phyloP scores from a whole-genome alignment of 2,329 filamentous ascomycete genomes.

The Exophiala alcalophila region DNA sequence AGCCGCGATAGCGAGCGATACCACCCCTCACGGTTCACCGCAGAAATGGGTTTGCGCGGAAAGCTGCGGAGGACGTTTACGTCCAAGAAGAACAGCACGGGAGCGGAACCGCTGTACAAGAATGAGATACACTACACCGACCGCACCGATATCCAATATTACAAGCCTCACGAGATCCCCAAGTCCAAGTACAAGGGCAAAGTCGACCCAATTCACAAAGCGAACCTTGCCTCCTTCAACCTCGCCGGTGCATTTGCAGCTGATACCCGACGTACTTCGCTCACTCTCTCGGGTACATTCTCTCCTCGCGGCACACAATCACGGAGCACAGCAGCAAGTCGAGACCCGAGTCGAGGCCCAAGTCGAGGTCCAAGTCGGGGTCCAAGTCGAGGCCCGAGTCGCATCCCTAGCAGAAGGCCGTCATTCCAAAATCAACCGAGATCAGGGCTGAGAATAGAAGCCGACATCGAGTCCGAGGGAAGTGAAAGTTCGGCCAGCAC shows the following conservation, averaged over 20 bases:
- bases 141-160: slow-evolving; percentile 46
- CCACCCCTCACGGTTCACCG: neutral
- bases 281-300: slow-evolving; percentile 27
- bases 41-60: slow-evolving; percentile 27
- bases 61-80: slow-evolving; percentile 25
- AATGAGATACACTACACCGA: slow-evolving; percentile 24
- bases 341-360: slow-evolving; percentile 18
- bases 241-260: slow-evolving; percentile 36
- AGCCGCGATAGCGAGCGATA: neutral
- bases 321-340: slow-evolving; percentile 28
- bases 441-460: slow-evolving; percentile 16
- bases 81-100: slow-evolving; percentile 14
- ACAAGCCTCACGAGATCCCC: slow-evolving; percentile 47
- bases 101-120: slow-evolving; percentile 9
- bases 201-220: slow-evolving; percentile 46
- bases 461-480: slow-evolving; percentile 3
- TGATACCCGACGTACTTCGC: slow-evolving; percentile 20
- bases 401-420: slow-evolving; percentile 16
- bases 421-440: slow-evolving; percentile 6
- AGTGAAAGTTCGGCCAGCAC: slow-evolving; percentile 12
- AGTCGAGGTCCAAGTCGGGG: too few species aligned
- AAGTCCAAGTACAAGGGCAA: slow-evolving; percentile 50
- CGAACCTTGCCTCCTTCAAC: slow-evolving; percentile 44
- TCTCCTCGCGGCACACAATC: slow-evolving; percentile 31
- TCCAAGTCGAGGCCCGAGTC: slow-evolving; percentile 22